Conservation (phyloP, 2,329 filamentous ascomycete genomes). For the Lasiodiplodia citricola region DNA sequence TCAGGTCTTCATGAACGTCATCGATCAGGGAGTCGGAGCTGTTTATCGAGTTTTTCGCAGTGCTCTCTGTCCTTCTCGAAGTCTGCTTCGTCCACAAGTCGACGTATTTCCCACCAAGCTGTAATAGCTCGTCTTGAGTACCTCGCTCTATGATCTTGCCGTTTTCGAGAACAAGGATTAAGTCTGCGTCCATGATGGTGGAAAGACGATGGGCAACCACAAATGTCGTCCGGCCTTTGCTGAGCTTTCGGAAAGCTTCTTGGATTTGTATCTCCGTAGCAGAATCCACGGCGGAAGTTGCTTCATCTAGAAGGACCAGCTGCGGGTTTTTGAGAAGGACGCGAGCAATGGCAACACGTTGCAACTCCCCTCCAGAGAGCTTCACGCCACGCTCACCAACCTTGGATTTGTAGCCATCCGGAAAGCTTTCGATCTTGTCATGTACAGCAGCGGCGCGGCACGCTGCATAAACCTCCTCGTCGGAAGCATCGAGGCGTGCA, state of each 20-base stretch:
- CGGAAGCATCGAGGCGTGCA: constrained; percentile 64
- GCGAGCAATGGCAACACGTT: constrained; percentile 71
- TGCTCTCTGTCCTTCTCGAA: constrained; percentile 21
- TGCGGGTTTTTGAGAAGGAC: constrained; percentile 81
- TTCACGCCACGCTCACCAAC: constrained; percentile 48
- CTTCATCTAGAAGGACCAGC: constrained; percentile 84
- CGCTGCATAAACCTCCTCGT: constrained; percentile 64
- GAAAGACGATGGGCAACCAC: constrained; percentile 80
- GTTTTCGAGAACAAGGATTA: constrained; percentile 78
- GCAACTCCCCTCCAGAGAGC: constrained; percentile 69
- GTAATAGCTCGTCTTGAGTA: constrained; percentile 77
- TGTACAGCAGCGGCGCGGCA: constrained; percentile 68
- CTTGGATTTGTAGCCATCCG: constrained; percentile 48
- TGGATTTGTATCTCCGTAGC: constrained; percentile 71
- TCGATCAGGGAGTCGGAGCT: constrained; percentile 2
- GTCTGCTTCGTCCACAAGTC: constrained; percentile 90
- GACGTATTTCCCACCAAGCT: constrained; percentile 73
- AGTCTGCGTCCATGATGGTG: constrained; percentile 83
- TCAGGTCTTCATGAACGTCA: background rate
- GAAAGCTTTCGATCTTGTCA: constrained; percentile 66
- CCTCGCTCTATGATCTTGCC: constrained; percentile 80
- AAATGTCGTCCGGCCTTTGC: constrained; percentile 68
- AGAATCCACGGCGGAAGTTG: constrained; percentile 85
- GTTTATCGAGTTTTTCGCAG: constrained; percentile 13
- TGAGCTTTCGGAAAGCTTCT: constrained; percentile 63